Evolutionary conservation across 2,329 filamentous ascomycete genomes (phyloP).

Genomic region (Raffaelea arxii): DNA sequence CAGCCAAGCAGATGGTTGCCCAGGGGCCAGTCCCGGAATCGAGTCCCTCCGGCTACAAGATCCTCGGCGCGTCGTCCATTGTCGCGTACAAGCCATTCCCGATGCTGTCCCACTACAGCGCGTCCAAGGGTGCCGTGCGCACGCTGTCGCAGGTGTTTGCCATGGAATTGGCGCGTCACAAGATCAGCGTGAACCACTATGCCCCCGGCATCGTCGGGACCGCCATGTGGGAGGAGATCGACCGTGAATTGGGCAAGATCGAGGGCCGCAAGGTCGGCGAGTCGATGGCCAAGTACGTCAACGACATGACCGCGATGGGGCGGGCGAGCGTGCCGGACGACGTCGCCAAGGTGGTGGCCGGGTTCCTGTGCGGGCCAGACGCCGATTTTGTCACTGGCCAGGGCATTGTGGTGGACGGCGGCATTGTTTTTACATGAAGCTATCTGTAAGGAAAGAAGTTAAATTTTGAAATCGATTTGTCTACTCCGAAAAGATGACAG

Average conservation of each 20-base stretch:
- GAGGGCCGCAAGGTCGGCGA: slow-evolving; percentile 28
- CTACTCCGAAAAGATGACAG: too few species aligned
- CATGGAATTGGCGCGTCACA: slow-evolving; percentile 53
- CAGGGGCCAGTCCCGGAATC: slow-evolving; percentile 1
- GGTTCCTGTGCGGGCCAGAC: slow-evolving; percentile 36
- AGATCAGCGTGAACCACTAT: slow-evolving; percentile 59
- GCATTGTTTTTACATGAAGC: slow-evolving; percentile 42
- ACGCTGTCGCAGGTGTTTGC: slow-evolving; percentile 58
- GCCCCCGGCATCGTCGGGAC: slow-evolving; percentile 60
- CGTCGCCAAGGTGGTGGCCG: slow-evolving; percentile 53
- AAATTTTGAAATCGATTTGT: too few species aligned
- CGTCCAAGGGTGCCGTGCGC: slow-evolving; percentile 57
- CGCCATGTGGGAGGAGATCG: slow-evolving; percentile 57
- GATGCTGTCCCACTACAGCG: slow-evolving; percentile 51
- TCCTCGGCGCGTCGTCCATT: slow-evolving; percentile 44
- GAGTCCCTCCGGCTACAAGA: slow-evolving; percentile 25
- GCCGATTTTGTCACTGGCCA: slow-evolving; percentile 54
- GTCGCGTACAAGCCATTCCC: slow-evolving; percentile 51
- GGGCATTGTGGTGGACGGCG: slow-evolving; percentile 52
- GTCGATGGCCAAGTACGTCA: slow-evolving; percentile 43
- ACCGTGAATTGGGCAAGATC: slow-evolving; percentile 19
- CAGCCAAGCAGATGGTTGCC: slow-evolving; percentile 3
- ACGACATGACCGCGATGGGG: slow-evolving; percentile 43
- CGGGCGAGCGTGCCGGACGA: slow-evolving; percentile 29
- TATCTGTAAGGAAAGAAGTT: too few species aligned